Percentiles rank a stretch among this genome's conserved stretches.
These are phyloP conservation scores for Ballota nigra DNA, from an alignment of 257 asterid species.

Conservation along the genomic window DNA sequence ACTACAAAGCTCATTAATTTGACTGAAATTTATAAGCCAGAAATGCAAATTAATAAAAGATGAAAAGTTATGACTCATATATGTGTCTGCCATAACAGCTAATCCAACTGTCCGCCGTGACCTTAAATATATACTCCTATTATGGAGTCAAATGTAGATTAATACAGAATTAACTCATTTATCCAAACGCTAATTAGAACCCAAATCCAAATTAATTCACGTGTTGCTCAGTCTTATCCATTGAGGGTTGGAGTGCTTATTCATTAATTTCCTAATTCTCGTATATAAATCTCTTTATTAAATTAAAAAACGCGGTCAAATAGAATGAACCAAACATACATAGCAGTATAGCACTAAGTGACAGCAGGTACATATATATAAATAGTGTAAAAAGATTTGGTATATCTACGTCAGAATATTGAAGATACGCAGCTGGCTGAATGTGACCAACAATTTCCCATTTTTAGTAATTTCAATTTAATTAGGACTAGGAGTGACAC, in stretches of 20 bases:
- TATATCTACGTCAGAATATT: neutral
- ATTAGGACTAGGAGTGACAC: neutral
- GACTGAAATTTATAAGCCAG: neutral
- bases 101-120: neutral
- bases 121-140: neutral
- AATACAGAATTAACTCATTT: neutral
- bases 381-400: neutral
- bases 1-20: neutral
- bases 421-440: conserved; percentile 29
- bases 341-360: neutral
- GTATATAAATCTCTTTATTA: neutral
- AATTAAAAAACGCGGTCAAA: neutral
- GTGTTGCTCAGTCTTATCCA: neutral
- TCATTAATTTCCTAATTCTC: neutral
- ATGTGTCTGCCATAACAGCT: too few relatives aligned
- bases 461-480: conserved; percentile 19
- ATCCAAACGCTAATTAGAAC: neutral
- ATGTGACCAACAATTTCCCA: conserved; percentile 31
- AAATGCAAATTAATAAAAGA: neutral
- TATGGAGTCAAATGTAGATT: neutral
- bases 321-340: neutral
- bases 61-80: neutral
- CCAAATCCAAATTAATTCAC: neutral
- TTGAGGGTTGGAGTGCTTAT: neutral
- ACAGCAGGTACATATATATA: neutral